These are phyloP conservation scores for Curvularia lunata DNA, from an alignment of 2,329 filamentous ascomycete genomes.

Conservation along the genomic window DNA sequence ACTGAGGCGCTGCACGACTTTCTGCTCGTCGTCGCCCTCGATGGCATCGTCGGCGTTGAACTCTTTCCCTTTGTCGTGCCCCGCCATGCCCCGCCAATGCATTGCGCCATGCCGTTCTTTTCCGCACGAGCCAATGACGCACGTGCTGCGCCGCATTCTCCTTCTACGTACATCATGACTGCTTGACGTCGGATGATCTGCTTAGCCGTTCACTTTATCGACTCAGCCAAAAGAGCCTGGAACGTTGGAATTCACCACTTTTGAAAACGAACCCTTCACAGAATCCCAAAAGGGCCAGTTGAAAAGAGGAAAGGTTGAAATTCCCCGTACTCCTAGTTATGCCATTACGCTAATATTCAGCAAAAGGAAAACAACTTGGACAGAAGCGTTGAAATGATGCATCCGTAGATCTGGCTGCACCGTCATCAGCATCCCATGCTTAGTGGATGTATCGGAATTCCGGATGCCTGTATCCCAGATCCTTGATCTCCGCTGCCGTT, in stretches of 20 bases:
- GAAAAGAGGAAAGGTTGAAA: slow-evolving; percentile 9
- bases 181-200: background rate
- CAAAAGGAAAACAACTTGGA: slow-evolving; percentile 10
- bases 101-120: slow-evolving; percentile 21
- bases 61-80: slow-evolving; percentile 13
- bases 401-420: background rate
- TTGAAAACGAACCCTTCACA: background rate
- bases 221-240: background rate
- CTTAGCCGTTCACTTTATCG: background rate
- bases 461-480: slow-evolving; percentile 62
- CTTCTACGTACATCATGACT: background rate
- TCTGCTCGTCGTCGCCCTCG: background rate
- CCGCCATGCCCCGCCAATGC: slow-evolving; percentile 23
- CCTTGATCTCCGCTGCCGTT: slow-evolving; percentile 54
- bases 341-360: slow-evolving; percentile 7
- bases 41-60: background rate
- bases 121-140: slow-evolving; percentile 23
- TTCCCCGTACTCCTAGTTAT: slow-evolving; percentile 1
- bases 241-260: background rate
- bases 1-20: background rate
- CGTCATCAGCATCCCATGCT: background rate
- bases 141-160: slow-evolving; percentile 2
- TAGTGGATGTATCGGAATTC: slow-evolving; percentile 63
- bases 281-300: background rate
- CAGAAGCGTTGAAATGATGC: slow-evolving; percentile 15